Conservation (phyloP, 2,329 filamentous ascomycete genomes). For the Plectosphaerella cucumerina region DNA sequence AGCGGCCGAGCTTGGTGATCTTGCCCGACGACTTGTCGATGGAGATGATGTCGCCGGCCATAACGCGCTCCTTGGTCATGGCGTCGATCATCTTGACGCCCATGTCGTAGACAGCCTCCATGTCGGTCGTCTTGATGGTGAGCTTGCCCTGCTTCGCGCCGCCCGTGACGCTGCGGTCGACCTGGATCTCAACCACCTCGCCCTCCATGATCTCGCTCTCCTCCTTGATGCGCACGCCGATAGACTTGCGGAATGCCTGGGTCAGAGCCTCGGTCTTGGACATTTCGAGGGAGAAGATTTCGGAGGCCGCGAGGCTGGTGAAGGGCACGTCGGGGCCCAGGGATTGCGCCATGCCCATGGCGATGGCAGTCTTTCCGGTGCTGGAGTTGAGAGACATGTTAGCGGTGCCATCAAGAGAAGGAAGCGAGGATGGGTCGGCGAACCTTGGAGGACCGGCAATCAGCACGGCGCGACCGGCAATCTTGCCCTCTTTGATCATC, state of each 20-base stretch:
- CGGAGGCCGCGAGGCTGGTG: constrained; percentile 89
- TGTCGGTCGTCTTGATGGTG: constrained; percentile 98
- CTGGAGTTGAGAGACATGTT: constrained; percentile 37
- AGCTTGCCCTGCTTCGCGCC: constrained; percentile 98
- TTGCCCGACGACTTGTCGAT: constrained; percentile 98
- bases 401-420: constrained; percentile 4
- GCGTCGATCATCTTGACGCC: constrained; percentile 99
- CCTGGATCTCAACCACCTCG: constrained; percentile 98
- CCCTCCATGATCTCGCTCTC: constrained; percentile 99
- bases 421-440: background rate
- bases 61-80: constrained; percentile 98
- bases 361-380: constrained; percentile 97
- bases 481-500: constrained; percentile 99
- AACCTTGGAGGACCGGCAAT: constrained; percentile 89
- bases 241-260: constrained; percentile 98
- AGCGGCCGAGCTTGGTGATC: constrained; percentile 94
- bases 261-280: constrained; percentile 98
- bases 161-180: constrained; percentile 93
- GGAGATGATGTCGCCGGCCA: constrained; percentile 96
- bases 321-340: constrained; percentile 93
- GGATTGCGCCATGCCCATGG: constrained; percentile 98
- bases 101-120: constrained; percentile 99
- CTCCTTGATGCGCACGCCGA: constrained; percentile 96
- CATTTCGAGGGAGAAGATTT: constrained; percentile 99
- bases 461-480: constrained; percentile 88